Base-by-base conservation (phyloP, 1,139 yeast genomes). In the Torulaspora pretoriensis region DNA sequence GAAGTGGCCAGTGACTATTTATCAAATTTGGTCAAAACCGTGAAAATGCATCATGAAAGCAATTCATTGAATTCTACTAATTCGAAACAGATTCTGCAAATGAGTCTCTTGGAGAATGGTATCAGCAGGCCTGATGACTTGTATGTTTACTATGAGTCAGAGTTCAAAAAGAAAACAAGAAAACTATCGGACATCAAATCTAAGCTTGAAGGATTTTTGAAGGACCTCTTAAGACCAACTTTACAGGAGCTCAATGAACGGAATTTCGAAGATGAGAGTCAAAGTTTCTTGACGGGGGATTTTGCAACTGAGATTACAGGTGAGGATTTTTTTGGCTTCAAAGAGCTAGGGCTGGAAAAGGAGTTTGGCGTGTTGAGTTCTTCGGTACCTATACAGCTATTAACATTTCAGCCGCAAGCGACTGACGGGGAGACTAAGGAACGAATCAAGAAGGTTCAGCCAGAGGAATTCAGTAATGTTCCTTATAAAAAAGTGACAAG, bases 301-400 rank as follows among this genome's bases (percentile, higher is more conserved):
- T 94, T 92, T 62, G 83, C 96, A 1, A 84, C 80, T 57, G 96
- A 89, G 52, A 71, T 92, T 40, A 64, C 68, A 1, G 98, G 98
- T 10, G 95, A 85, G 55, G 99, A 94, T 67, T 92, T 90, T 73
- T 94, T 94, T 69, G 99, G 99, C 0, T 94, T 94, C 70, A 84
- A 78, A 59, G 97, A 90, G 55, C 72, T 94, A 39, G 98, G 98
- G 0, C 71, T 94, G 51, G 98, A 92, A 59, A 86, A 83, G 59
- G 99, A 94, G 63, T 83, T 87, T 64, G 90, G 94, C n/a, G 71
- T 90, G 64, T 69, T 90, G 45, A 83, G 92, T 26, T 76, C 89
- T 4, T 79, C 96, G 0, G 89, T 94, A 29, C 98, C 99, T 1
- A 72, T 94, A 39, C 95, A 92, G 64, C 70, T 94, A 44, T 70